Evolutionary conservation across 257 asterid genomes (phyloP).

Genomic region (Solanum clarkiae): DNA sequence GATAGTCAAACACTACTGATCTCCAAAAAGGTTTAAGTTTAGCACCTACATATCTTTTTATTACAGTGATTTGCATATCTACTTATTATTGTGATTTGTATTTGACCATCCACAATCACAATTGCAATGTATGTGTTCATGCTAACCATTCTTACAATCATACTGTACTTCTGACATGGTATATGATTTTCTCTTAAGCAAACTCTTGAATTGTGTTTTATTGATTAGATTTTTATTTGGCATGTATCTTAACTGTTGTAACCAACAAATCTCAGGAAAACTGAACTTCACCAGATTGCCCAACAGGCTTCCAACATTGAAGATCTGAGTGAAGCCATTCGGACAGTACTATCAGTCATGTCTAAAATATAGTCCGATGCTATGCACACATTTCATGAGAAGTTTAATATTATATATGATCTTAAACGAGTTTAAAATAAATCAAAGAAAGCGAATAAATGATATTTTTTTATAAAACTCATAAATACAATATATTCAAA

Average conservation of each 20-base stretch:
- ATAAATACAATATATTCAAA: no score
- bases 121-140: neutral
- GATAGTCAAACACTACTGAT: no score
- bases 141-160: neutral
- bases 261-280: constrained; percentile 40
- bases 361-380: constrained; percentile 90
- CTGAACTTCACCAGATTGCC: constrained; percentile 95
- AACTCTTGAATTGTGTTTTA: neutral
- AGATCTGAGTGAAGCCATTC: constrained; percentile 69
- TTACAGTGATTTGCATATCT: neutral
- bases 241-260: neutral
- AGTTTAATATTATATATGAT: constrained; percentile 39
- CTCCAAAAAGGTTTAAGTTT: neutral
- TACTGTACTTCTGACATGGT: neutral
- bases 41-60: neutral
- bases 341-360: constrained; percentile 65
- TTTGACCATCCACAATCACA: neutral
- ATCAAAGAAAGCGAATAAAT: no score
- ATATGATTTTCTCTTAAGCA: neutral
- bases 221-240: neutral
- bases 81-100: neutral
- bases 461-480: no score
- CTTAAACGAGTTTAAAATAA: no score
- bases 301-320: constrained; percentile 90
- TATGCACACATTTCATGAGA: constrained; percentile 64